Base-by-base conservation (phyloP, 2,329 filamentous ascomycete genomes). In the Exophiala mesophila region DNA sequence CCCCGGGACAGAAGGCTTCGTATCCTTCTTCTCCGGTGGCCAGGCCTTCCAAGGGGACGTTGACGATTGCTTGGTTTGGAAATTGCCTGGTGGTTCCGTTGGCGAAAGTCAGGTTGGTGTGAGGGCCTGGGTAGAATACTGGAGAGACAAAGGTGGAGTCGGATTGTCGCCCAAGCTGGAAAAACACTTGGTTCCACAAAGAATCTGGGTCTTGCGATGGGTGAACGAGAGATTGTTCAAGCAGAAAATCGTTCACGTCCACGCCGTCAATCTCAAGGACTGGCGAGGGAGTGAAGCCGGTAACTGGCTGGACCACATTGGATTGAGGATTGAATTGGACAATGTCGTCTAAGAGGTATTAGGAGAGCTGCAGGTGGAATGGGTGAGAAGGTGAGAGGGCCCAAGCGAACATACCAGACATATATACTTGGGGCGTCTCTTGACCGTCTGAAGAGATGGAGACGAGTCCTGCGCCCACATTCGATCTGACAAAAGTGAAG, bases 111-210 rank as follows among this genome's bases (percentile, higher is more conserved):
- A 65, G 31, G 6, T 48, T 58, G 6, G 60, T 58, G 18, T 39
- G 37, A 5, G 54, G 36, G 2, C 57, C 59, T 12, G 61, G 52
- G 39, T 60, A 65, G 6, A 47, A 39, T 3, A 16, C 8, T 1
- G 43, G 40, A 36, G 46, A 53, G 8, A 36, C 19, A 36, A 46
- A 24, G 30, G n/a, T 5, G 13, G 42, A 16, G 15, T 18, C 5
- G 23, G 26, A 17, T 9, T 37, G 19, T 8, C 28, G n/a, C 6
- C 26, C 41, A 2, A 48, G 41, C 16, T 30, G 41, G 28, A 45
- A 55, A 41, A 68, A 63, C 6, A 62, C 35, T 21, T 38, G 38
- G 44, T 63, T 64, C 48, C 55, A 64, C 3, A 58, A 42, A 6
- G 60, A 59, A 49, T 64, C 61, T 4, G 54, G 54, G 35, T 64